These are phyloP conservation scores for Arthrobotrys conoides DNA, from an alignment of 2,329 filamentous ascomycete species.

Conservation along the genomic window DNA sequence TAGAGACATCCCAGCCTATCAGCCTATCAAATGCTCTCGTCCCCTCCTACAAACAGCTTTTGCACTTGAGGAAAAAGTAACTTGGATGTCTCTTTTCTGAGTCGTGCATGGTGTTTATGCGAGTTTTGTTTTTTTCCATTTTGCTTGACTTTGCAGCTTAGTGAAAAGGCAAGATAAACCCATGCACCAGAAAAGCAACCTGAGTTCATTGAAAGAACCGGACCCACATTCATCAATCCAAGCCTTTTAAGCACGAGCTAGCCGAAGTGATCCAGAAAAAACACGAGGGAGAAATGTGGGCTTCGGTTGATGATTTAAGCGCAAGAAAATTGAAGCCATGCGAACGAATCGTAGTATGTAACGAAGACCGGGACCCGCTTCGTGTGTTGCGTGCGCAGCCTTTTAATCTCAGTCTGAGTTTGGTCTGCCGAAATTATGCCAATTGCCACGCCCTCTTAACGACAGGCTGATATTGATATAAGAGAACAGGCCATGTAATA, in stretches of 20 bases:
- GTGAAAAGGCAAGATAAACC: constrained; percentile 10
- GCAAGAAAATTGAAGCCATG: constrained; percentile 26
- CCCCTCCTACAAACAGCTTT: constrained; percentile 24
- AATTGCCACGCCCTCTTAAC: constrained; percentile 50
- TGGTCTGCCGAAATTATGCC: constrained; percentile 42
- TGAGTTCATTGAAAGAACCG: constrained; percentile 9
- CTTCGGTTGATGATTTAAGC: constrained; percentile 45
- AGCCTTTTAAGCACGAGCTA: constrained; percentile 48
- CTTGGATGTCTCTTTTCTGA: background rate
- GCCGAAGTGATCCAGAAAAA: constrained; percentile 40
- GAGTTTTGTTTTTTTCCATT: constrained; percentile 36
- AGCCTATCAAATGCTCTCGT: constrained; percentile 47
- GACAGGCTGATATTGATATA: constrained; percentile 56
- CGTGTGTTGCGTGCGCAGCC: constrained; percentile 33
- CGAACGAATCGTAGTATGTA: constrained; percentile 18
- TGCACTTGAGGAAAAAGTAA: constrained; percentile 14
- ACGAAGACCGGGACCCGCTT: constrained; percentile 23
- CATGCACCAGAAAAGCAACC: constrained; percentile 21
- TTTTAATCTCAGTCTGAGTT: constrained; percentile 24
- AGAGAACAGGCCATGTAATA: constrained; percentile 44
- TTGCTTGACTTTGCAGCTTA: constrained; percentile 10
- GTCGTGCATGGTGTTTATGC: constrained; percentile 51
- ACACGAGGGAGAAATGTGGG: constrained; percentile 42
- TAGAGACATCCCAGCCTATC: constrained; percentile 55
- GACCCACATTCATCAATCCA: constrained; percentile 41